Conservation (phyloP, 345 rosid species). For the Pugionium dolabratum region DNA sequence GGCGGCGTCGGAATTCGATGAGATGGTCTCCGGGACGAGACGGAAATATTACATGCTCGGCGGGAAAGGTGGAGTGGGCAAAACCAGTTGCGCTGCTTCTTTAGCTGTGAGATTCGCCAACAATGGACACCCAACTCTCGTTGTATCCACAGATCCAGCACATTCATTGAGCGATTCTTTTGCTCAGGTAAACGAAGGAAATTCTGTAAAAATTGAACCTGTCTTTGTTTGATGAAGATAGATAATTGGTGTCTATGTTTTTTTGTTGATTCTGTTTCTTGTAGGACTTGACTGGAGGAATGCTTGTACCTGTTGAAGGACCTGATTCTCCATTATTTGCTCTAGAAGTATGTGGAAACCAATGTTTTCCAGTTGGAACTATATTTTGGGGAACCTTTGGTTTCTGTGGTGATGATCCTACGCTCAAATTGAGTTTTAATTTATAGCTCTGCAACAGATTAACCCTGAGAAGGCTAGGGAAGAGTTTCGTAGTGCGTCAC, state of each 20-base stretch:
- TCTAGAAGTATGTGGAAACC: conserved; percentile 61
- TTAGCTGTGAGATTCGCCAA: conserved; percentile 94
- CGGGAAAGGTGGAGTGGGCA: conserved; percentile 98
- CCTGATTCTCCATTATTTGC: conserved; percentile 92
- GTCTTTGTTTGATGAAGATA: conserved; percentile 11
- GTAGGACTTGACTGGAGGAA: conserved; percentile 92
- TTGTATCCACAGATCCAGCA: conserved; percentile 97
- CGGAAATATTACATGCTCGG: conserved; percentile 98
- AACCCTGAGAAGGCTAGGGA: conserved; percentile 96
- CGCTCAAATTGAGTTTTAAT: conserved; percentile 38
- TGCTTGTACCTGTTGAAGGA: conserved; percentile 85
- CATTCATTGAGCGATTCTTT: conserved; percentile 97
- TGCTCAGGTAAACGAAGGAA: conserved; percentile 62
- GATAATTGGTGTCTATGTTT: conserved; percentile 4
- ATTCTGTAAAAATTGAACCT: background rate
- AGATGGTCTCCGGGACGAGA: conserved; percentile 77
- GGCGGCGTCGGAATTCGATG: conserved; percentile 71
- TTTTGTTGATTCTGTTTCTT: background rate
- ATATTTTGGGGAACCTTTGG: conserved; percentile 5
- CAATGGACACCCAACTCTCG: conserved; percentile 95
- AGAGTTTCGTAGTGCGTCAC: conserved; percentile 76
- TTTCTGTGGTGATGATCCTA: conserved; percentile 19
- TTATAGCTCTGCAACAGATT: conserved; percentile 55
- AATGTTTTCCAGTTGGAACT: background rate
- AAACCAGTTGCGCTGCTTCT: conserved; percentile 98